Base-by-base conservation (phyloP, 1,284 basidiomycete genomes). In the Marasmius tenuissimus region DNA sequence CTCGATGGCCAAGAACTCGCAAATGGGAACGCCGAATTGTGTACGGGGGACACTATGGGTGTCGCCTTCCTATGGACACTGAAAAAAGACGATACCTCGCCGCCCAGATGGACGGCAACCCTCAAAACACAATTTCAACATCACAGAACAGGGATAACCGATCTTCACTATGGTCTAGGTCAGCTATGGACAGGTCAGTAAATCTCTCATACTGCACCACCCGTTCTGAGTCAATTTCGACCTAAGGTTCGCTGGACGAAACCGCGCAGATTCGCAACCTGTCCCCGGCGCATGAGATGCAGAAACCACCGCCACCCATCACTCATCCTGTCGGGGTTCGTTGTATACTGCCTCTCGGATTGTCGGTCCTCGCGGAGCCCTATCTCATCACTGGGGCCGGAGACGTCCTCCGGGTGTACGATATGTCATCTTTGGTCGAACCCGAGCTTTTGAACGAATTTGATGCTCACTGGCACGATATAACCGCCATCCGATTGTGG, bases 41-140 rank as follows among this genome's bases (percentile, higher is more conserved):
- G 88, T 73, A 93, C 92, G 0, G 92, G 84, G 9, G 94, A 96
- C 72, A 94, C 91, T 3, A 91, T 96, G 86, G 95, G 95, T 1
- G 72, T 89, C 9, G 88, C 96, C 71, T 91, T 87, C 64, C 75
- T 84, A 16, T 94, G 93, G 92, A 76, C 83, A n/a, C 69, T 94
- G 40, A 75, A 77, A 58, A 84, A 82, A 67, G 79, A 81, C 58
- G 71, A 67, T 3, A 79, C 75, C 5, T 67, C 70, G 0, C 68
- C 78, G 14, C 73, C 80, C 0, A 77, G 82, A 51, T 91, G 91
- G 85, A 79, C 74, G 49, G 75, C 79, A 62, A 79, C 76, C 1
- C 69, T 85, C 69, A 76, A 80, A 72, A 81, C 85, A 57, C 83
- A 93, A 69, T 69, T 93, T 68, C 78, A 78, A 68, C 78, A 89